These are phyloP conservation scores for Myxozyma sirexii DNA, from an alignment of 805 yeast genomes.

Conservation along the genomic window DNA sequence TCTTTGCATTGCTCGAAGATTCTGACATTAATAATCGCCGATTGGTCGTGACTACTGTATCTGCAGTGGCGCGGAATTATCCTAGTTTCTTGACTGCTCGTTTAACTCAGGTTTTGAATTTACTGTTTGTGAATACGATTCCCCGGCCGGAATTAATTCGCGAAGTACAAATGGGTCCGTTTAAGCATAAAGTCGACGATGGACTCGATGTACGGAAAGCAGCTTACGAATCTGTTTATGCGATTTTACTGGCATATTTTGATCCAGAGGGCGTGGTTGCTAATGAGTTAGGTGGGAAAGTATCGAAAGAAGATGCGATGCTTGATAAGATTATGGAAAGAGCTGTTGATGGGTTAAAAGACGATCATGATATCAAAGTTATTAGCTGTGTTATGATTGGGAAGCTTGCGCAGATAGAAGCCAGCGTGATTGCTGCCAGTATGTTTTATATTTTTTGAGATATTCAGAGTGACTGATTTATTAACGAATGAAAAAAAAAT, in stretches of 20 bases:
- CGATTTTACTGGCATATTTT: slow-evolving; percentile 43
- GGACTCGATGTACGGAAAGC: slow-evolving; percentile 74
- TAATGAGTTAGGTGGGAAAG: background rate
- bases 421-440: slow-evolving; percentile 33
- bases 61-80: slow-evolving; percentile 61
- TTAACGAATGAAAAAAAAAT: slow-evolving; percentile 29
- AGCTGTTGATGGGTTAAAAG: slow-evolving; percentile 58
- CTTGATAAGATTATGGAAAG: slow-evolving; percentile 40
- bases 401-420: slow-evolving; percentile 45
- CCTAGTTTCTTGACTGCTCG: slow-evolving; percentile 53
- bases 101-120: slow-evolving; percentile 53
- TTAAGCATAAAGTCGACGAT: slow-evolving; percentile 77
- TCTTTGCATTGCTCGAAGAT: slow-evolving; percentile 42
- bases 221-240: slow-evolving; percentile 67
- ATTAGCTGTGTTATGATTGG: slow-evolving; percentile 53
- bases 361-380: slow-evolving; percentile 62
- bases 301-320: slow-evolving; percentile 1
- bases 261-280: background rate
- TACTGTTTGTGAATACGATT: slow-evolving; percentile 56
- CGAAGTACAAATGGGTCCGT: slow-evolving; percentile 80
- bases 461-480: too few relatives aligned
- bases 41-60: slow-evolving; percentile 59
- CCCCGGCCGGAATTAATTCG: slow-evolving; percentile 62
- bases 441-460: too few relatives aligned
- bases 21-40: slow-evolving; percentile 58